Evolutionary conservation across 129 eudicot genomes (phyloP).

Genomic region (Pulicaria dysenterica): DNA sequence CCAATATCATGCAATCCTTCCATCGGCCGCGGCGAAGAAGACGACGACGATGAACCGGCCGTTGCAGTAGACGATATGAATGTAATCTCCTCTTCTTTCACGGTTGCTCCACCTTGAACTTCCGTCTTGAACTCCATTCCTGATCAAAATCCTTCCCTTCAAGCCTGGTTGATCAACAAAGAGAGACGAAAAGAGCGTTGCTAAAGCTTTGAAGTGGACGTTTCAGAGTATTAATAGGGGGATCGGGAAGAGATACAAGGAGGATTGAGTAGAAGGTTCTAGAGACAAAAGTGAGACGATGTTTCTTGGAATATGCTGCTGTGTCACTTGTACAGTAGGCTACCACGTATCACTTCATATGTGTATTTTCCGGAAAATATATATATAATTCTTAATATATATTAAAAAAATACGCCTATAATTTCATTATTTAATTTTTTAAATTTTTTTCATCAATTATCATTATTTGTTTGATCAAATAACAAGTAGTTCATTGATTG

Average conservation of each 20-base stretch:
- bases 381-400: not conserved
- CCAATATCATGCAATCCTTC: conserved; percentile 79
- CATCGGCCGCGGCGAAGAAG: conserved; percentile 58
- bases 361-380: not conserved
- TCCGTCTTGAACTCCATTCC: conserved; percentile 26
- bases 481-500: too few species aligned
- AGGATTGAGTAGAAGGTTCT: conserved; percentile 31
- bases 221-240: conserved; percentile 13
- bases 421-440: too few species aligned
- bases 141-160: not conserved
- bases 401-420: too few species aligned
- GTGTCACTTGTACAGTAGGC: not conserved
- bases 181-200: not conserved
- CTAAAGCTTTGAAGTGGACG: not conserved
- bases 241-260: not conserved
- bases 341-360: not conserved
- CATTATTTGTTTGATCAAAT: too few species aligned
- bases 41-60: conserved; percentile 44
- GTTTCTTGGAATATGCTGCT: conserved; percentile 17
- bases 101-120: conserved; percentile 12
- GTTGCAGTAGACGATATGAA: conserved; percentile 28
- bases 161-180: not conserved
- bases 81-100: conserved; percentile 52
- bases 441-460: too few species aligned
- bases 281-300: conserved; percentile 12